These are phyloP conservation scores for Closterium sp. DNA, from an alignment of 139 green algal genomes.

Conservation along the genomic window DNA sequence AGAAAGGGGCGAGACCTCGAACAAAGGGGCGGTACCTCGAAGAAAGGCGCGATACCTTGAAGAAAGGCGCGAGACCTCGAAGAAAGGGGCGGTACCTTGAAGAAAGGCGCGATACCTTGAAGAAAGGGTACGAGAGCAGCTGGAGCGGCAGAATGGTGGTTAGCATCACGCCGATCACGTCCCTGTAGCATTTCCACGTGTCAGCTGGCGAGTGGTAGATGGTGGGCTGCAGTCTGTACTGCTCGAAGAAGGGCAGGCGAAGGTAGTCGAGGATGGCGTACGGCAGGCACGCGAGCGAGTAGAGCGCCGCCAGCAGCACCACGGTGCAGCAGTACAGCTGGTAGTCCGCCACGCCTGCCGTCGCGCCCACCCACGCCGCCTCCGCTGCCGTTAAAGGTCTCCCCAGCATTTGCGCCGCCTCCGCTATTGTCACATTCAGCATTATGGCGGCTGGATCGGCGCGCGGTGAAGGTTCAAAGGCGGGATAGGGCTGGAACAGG, in stretches of 20 bases:
- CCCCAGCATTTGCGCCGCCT: constrained; percentile 1
- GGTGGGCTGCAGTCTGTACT: constrained; percentile 28
- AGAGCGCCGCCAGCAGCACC: constrained; percentile 29
- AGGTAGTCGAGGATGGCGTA: constrained; percentile 43
- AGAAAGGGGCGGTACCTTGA: not conserved
- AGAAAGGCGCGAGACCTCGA: too few species aligned
- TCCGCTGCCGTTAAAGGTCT: constrained; percentile 9
- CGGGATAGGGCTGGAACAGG: too few species aligned
- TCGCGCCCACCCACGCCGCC: constrained; percentile 7
- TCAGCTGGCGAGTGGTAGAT: not conserved
- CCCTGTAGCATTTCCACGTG: constrained; percentile 4
- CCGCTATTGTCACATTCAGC: not conserved
- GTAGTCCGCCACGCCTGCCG: constrained; percentile 24
- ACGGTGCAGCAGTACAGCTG: constrained; percentile 49
- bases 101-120: constrained; percentile 33
- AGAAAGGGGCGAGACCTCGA: too few species aligned
- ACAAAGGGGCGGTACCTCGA: too few species aligned
- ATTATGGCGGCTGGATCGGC: not conserved
- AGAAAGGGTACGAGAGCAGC: constrained; percentile 49
- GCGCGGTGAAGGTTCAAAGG: too few species aligned
- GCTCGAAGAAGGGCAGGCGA: constrained; percentile 31
- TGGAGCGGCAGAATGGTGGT: constrained; percentile 39
- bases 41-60: too few species aligned
- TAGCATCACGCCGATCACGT: constrained; percentile 23
- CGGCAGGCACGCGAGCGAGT: constrained; percentile 30